Conservation (phyloP, 768 basidiomycete genomes). For the Chalciporus piperatus region DNA sequence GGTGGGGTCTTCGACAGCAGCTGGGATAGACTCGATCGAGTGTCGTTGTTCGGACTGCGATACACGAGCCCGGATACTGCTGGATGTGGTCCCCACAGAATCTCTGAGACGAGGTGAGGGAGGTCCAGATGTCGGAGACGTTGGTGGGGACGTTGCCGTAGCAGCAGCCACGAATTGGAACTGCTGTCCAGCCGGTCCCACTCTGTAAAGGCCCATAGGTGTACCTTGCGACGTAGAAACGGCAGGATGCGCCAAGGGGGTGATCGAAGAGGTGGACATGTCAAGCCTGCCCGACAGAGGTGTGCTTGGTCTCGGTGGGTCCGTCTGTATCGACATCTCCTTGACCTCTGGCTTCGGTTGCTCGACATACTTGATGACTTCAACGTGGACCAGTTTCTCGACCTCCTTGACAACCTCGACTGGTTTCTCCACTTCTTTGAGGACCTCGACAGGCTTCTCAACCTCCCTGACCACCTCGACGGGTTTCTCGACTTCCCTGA, state of each 20-base stretch:
- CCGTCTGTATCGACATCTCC: slow-evolving; percentile 81
- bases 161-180: slow-evolving; percentile 55
- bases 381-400: slow-evolving; percentile 22
- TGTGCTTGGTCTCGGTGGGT: slow-evolving; percentile 40
- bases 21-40: slow-evolving; percentile 71
- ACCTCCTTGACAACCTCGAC: slow-evolving; percentile 37
- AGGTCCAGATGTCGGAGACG: slow-evolving; percentile 24
- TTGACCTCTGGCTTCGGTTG: slow-evolving; percentile 61
- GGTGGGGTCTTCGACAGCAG: slow-evolving; percentile 44
- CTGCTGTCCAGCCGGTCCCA: slow-evolving; percentile 54
- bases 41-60: slow-evolving; percentile 60
- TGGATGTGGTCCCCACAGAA: slow-evolving; percentile 44
- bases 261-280: slow-evolving; percentile 29
- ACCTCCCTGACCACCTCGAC: slow-evolving; percentile 26
- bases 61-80: slow-evolving; percentile 45
- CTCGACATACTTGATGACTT: slow-evolving; percentile 30
- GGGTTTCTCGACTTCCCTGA: slow-evolving; percentile 21
- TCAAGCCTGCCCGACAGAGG: slow-evolving; percentile 27
- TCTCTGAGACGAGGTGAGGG: slow-evolving; percentile 48
- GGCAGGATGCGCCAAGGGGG: slow-evolving; percentile 35
- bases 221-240: slow-evolving; percentile 30
- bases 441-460: slow-evolving; percentile 19
- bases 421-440: slow-evolving; percentile 29
- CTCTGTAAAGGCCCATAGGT: slow-evolving; percentile 49
- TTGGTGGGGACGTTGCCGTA: slow-evolving; percentile 39